Conservation (phyloP, 164 flowering plant genomes). For the Stephania japonica region DNA sequence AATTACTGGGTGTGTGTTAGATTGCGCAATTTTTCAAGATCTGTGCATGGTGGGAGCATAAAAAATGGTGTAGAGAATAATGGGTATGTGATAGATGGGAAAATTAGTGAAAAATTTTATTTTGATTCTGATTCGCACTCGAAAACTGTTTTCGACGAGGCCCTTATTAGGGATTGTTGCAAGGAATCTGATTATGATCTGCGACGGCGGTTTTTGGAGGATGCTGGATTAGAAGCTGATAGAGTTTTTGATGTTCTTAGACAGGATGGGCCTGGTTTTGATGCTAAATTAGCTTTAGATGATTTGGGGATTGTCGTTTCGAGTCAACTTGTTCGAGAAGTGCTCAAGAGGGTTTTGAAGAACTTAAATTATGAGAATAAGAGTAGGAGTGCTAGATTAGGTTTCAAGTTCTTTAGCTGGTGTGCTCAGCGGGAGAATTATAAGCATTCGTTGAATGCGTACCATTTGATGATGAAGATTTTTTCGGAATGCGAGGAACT, state of each 20-base stretch:
- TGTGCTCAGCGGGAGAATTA: constrained; percentile 51
- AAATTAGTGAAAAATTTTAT: constrained; percentile 11
- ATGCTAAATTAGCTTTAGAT: constrained; percentile 45
- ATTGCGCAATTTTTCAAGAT: constrained; percentile 6
- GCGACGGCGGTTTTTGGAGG: constrained; percentile 28
- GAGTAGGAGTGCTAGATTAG: constrained; percentile 53
- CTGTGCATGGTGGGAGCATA: constrained; percentile 9
- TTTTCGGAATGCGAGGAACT: constrained; percentile 69
- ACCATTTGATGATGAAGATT: constrained; percentile 72
- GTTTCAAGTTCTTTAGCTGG: constrained; percentile 81
- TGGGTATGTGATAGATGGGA: constrained; percentile 5
- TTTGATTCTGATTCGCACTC: constrained; percentile 8
- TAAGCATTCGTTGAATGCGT: constrained; percentile 53
- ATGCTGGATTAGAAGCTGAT: constrained; percentile 33
- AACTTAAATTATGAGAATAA: constrained; percentile 33
- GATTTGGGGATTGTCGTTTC: constrained; percentile 46
- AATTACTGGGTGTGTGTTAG: neutral
- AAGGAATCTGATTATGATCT: neutral
- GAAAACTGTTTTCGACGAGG: neutral
- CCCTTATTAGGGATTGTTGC: neutral
- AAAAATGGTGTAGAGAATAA: neutral
- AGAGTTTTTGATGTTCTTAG: constrained; percentile 46
- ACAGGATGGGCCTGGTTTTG: constrained; percentile 72
- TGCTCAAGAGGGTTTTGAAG: constrained; percentile 51
- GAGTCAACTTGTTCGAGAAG: constrained; percentile 58